phyloP scores from a whole-genome alignment of 2,329 filamentous ascomycete species.

The Ascocoryne sarcoides region DNA sequence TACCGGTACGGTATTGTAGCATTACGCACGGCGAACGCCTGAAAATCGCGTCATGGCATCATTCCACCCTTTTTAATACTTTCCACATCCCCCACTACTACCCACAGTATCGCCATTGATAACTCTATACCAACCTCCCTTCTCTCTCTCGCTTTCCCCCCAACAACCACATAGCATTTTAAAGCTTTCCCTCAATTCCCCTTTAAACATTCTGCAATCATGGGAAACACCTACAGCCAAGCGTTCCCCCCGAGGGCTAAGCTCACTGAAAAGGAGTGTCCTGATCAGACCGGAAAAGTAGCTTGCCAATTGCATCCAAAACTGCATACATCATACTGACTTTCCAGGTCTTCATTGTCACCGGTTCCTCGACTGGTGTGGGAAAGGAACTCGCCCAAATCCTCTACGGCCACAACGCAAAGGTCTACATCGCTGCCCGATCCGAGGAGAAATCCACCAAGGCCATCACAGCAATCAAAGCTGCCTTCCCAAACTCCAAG shows the following conservation, averaged over 20 bases:
- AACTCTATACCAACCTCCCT: too few species aligned
- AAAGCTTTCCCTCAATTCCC: too few species aligned
- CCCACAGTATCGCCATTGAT: too few species aligned
- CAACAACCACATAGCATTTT: too few species aligned
- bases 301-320: neutral
- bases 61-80: too few species aligned
- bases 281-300: constrained; percentile 26
- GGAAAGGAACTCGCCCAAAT: constrained; percentile 33
- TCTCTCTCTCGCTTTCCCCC: neutral
- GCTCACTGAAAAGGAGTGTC: constrained; percentile 28
- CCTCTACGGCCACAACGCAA: constrained; percentile 35
- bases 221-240: constrained; percentile 14
- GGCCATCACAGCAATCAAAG: constrained; percentile 34
- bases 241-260: constrained; percentile 18
- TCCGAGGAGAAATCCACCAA: constrained; percentile 31
- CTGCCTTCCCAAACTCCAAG: constrained; percentile 22
- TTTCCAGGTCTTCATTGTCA: constrained; percentile 31
- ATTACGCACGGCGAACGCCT: too few species aligned
- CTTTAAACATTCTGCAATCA: too few species aligned
- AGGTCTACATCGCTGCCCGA: constrained; percentile 36
- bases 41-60: too few species aligned
- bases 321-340: neutral
- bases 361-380: constrained; percentile 31
- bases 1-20: too few species aligned
- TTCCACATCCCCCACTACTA: too few species aligned